Evolutionary conservation across 345 rosid species (phyloP), one percentile per base, ranked within the genome.

Genomic region (Brassica cretica): DNA sequence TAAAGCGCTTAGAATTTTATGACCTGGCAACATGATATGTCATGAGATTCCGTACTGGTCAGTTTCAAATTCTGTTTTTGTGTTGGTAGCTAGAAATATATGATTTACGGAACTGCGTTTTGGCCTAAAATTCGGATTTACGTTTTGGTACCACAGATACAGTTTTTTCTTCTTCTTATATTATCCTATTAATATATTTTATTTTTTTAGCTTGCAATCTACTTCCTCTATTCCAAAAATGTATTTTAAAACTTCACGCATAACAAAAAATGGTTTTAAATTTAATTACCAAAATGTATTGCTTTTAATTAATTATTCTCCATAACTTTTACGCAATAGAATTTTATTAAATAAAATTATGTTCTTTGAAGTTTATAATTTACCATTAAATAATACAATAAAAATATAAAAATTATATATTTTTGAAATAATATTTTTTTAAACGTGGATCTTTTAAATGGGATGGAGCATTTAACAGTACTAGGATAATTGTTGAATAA

Each of bases 1-100:
- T 41, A 72, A 72, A 72, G 68, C 68, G 15, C 51, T 41, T 29
- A 71, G 71, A 27, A 39, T 44, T 71, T 29, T 78, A 3, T 51
- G 25, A 19, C 19, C 39, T 51, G 70, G 10, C 33, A 66, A 67
- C 66, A 39, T 67, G 29, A 41, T 41, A 41, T 25, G 2, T 74
- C 3, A 19, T 58, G 14, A 67, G 19, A n/a, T 56, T 70, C 14
- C 6, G 18, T 35, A 67, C 64, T 55, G 72, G 41, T 60, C 30
- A 9, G 58, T 75, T 66, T 7, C 15, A 3, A 51, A 65, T 66
- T 39, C 5, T 19, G 11, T 18, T 8, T 16, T 66, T 66, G 30
- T 66, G 10, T 66, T 37, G 3, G 12, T 64, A 33, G 8, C 30
- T 27, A 27, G 69, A 8, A 65, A 8, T 16, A 16, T 55, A n/a